Base-by-base conservation (phyloP, 2,329 filamentous ascomycete species). In the Shiraia bambusicola region DNA sequence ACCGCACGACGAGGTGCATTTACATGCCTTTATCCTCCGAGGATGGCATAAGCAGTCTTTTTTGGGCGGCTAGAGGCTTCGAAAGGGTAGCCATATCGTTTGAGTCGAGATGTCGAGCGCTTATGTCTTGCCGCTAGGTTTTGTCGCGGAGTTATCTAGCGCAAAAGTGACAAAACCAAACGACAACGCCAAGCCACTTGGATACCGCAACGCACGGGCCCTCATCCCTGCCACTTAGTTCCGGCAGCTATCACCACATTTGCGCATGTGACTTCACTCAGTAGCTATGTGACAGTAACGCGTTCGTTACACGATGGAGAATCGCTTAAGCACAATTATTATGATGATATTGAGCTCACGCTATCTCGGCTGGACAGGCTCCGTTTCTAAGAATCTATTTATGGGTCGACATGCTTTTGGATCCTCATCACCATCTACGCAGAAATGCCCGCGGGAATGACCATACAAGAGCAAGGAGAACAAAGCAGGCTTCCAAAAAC, bases 231-330 rank as follows among this genome's bases (percentile, higher is more conserved):
- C 15, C n/a, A 6, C 15, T n/a, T 29, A 29, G 28, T 29, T n/a
- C n/a, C n/a, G n/a, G n/a, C n/a, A n/a, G n/a, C n/a, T n/a, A n/a
- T n/a, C n/a, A n/a, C n/a, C n/a, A n/a, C n/a, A n/a, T n/a, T n/a
- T n/a, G n/a, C n/a, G n/a, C n/a, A n/a, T n/a, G n/a, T n/a, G n/a
- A n/a, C n/a, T n/a, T n/a, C n/a, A n/a, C n/a, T n/a, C n/a, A n/a
- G n/a, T n/a, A n/a, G n/a, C n/a, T n/a, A n/a, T n/a, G n/a, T n/a
- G n/a, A n/a, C n/a, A n/a, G n/a, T n/a, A n/a, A n/a, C n/a, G n/a
- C n/a, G n/a, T n/a, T n/a, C n/a, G n/a, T n/a, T 40, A 37, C 44
- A 42, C 50, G 46, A 50, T 37, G 41, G 47, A 50, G 50, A 53
- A n/a, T n/a, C n/a, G n/a, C n/a, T n/a, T n/a, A n/a, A n/a, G n/a